These are phyloP conservation scores for Colletotrichum sp. DNA, from an alignment of 2,329 filamentous ascomycete genomes.

Conservation along the genomic window DNA sequence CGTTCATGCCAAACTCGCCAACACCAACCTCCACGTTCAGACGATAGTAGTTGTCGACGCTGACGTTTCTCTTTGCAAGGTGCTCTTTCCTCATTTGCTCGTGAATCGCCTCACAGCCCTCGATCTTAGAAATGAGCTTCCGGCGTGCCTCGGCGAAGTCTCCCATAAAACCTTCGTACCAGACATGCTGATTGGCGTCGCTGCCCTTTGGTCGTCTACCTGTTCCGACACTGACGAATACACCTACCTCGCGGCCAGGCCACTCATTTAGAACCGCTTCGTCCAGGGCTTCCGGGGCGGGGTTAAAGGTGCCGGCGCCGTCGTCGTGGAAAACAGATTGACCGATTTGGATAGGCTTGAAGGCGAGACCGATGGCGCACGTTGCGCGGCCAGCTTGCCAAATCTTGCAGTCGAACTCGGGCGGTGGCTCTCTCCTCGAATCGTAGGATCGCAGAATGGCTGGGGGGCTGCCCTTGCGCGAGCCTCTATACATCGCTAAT, in stretches of 20 bases:
- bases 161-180: constrained; percentile 94
- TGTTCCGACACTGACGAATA: constrained; percentile 94
- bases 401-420: constrained; percentile 92
- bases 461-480: constrained; percentile 68
- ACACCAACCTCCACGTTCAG: constrained; percentile 97
- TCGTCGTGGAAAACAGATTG: constrained; percentile 96
- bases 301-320: constrained; percentile 90
- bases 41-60: constrained; percentile 89
- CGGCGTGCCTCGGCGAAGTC: constrained; percentile 90
- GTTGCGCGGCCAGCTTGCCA: constrained; percentile 98
- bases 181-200: constrained; percentile 76
- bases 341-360: constrained; percentile 94
- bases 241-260: constrained; percentile 90
- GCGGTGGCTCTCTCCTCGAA: constrained; percentile 86
- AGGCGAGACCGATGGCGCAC: constrained; percentile 86
- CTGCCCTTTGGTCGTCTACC: constrained; percentile 75
- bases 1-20: constrained; percentile 98
- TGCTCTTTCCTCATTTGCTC: constrained; percentile 83
- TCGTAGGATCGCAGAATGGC: constrained; percentile 91
- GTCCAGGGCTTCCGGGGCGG: constrained; percentile 82
- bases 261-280: constrained; percentile 93
- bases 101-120: constrained; percentile 92
- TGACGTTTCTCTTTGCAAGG: constrained; percentile 78
- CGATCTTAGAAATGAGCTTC: constrained; percentile 87
- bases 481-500: constrained; percentile 89